These are phyloP conservation scores for Eudorina sp. DNA, from an alignment of 139 green algal genomes.

Conservation along the genomic window DNA sequence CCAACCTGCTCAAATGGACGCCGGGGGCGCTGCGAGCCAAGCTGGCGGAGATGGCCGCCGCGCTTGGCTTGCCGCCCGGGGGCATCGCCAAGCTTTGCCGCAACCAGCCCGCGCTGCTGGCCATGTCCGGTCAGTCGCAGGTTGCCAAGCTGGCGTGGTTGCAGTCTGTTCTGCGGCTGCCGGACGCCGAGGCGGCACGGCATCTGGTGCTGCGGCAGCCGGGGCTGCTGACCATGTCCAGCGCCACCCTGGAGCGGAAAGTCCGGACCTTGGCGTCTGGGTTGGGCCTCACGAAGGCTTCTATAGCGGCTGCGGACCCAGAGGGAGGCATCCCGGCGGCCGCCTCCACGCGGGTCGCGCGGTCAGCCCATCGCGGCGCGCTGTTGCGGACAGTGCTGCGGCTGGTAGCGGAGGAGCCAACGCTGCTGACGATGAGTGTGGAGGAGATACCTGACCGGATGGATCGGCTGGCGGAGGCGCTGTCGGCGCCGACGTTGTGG, in stretches of 20 bases:
- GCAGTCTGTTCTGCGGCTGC: not conserved
- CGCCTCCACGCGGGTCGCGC: not conserved
- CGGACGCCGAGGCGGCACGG: not conserved
- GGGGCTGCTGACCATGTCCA: constrained; percentile 10
- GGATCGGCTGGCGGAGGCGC: not conserved
- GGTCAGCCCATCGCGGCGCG: not conserved
- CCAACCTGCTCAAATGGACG: constrained; percentile 15
- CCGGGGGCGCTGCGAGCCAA: not conserved
- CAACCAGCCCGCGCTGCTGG: constrained; percentile 36
- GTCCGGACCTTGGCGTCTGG: not conserved
- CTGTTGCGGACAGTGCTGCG: not conserved
- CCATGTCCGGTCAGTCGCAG: not conserved
- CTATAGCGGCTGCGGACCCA: not conserved
- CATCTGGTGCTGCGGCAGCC: constrained; percentile 24
- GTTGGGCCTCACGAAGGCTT: not conserved
- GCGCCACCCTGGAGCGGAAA: not conserved
- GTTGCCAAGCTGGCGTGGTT: constrained; percentile 1
- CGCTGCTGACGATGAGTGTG: constrained; percentile 29
- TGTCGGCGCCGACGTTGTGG: not conserved
- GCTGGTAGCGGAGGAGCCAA: constrained; percentile 17
- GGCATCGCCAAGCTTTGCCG: constrained; percentile 10
- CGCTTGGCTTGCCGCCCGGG: not conserved
- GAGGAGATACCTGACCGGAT: not conserved
- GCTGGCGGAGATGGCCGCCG: not conserved
- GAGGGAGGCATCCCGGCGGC: too few relatives aligned